Percentiles rank a stretch among this genome's conserved stretches.
phyloP scores from a whole-genome alignment of 352 stramenopile species.

The Blastocystis sp. region DNA sequence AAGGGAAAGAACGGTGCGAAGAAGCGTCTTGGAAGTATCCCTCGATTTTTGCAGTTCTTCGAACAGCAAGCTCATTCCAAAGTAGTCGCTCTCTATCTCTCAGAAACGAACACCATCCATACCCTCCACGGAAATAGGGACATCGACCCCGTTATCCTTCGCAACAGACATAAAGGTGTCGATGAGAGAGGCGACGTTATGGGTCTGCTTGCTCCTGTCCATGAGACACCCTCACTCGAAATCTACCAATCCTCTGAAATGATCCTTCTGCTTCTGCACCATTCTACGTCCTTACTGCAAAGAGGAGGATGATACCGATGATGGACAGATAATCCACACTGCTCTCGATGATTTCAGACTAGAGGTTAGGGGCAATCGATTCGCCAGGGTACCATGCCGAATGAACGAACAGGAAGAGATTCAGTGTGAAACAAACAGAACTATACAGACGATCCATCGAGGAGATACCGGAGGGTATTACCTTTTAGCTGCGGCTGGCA shows the following conservation, averaged over 20 bases:
- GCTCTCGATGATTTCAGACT: slow-evolving; percentile 18
- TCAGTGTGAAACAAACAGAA: slow-evolving; percentile 16
- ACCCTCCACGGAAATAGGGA: slow-evolving; percentile 11
- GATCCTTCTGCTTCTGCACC: slow-evolving; percentile 35
- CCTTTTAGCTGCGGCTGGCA: neutral
- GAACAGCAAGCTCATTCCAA: slow-evolving; percentile 6
- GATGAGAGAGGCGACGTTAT: neutral
- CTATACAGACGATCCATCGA: neutral
- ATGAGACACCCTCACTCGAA: neutral
- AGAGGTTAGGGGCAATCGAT: neutral
- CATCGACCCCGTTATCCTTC: neutral
- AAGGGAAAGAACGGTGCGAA: slow-evolving; percentile 5
- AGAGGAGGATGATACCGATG: slow-evolving; percentile 13
- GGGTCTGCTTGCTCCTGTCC: slow-evolving; percentile 26
- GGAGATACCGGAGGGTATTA: too few species aligned
- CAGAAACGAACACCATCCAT: neutral
- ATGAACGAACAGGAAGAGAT: neutral
- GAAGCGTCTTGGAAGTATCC: slow-evolving; percentile 29
- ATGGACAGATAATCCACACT: slow-evolving; percentile 33
- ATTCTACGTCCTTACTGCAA: neutral
- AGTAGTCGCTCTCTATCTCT: slow-evolving; percentile 46
- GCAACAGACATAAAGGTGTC: neutral
- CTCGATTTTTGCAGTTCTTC: slow-evolving; percentile 1
- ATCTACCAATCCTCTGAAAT: slow-evolving; percentile 39
- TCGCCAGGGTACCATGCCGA: neutral